Conservation (phyloP, 768 basidiomycete genomes). For the Boletus huronensis region DNA sequence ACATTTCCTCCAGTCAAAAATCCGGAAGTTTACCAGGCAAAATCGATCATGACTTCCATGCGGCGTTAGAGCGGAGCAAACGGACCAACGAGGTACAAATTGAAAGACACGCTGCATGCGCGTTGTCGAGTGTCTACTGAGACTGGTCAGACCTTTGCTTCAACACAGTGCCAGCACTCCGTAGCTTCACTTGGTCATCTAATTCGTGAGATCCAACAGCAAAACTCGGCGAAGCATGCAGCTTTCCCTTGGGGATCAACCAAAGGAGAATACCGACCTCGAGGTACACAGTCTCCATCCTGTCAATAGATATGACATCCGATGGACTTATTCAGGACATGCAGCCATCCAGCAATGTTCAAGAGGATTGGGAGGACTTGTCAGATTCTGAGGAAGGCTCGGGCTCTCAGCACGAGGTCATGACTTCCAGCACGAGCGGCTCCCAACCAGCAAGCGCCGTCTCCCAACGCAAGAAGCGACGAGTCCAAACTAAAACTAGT, state of each 20-base stretch:
- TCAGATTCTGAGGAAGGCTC: slow-evolving; percentile 17
- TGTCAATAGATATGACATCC: not conserved
- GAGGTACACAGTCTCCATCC: slow-evolving; percentile 6
- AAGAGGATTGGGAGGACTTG: slow-evolving; percentile 37
- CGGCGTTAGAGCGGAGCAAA: too few species aligned
- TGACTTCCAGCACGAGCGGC: slow-evolving; percentile 1
- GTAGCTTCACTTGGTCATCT: not conserved
- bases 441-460: slow-evolving; percentile 14
- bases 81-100: too few species aligned
- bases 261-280: not conserved
- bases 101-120: not conserved
- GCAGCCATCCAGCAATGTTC: slow-evolving; percentile 2
- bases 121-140: not conserved
- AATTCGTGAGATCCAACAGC: not conserved
- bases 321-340: not conserved
- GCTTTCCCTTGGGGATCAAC: not conserved
- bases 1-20: too few species aligned
- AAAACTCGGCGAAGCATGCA: slow-evolving; percentile 12
- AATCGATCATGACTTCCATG: too few species aligned
- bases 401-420: slow-evolving; percentile 6
- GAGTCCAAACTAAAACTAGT: slow-evolving; percentile 18
- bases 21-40: too few species aligned
- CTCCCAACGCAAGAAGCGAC: slow-evolving; percentile 31
- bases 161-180: not conserved
- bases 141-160: not conserved